These are phyloP conservation scores for Diphasiastrum complanatum DNA, from an alignment of 83 land plant species.

Conservation along the genomic window DNA sequence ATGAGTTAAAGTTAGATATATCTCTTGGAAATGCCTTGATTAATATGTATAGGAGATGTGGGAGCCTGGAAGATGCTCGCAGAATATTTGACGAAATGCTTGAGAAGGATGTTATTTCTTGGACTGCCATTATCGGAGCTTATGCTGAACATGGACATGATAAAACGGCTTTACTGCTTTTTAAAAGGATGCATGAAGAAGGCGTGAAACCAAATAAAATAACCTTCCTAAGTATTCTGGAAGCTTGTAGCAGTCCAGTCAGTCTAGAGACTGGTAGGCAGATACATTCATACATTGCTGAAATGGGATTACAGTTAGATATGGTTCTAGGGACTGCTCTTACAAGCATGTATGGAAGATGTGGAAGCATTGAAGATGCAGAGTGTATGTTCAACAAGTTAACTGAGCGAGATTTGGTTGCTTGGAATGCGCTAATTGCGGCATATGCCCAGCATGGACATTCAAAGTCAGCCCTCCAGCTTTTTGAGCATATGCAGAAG, in stretches of 20 bases:
- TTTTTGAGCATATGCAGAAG: slow-evolving; percentile 22
- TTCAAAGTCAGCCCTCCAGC: slow-evolving; percentile 7
- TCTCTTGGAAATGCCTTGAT: slow-evolving; percentile 22
- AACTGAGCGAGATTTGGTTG: slow-evolving; percentile 23
- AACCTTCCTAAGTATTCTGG: slow-evolving; percentile 41
- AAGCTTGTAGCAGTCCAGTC: slow-evolving; percentile 32
- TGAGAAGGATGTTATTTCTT: slow-evolving; percentile 27
- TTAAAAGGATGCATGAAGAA: slow-evolving; percentile 32
- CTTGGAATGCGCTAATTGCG: slow-evolving; percentile 36
- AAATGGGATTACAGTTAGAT: slow-evolving; percentile 14
- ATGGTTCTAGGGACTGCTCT: slow-evolving; percentile 34
- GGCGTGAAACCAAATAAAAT: slow-evolving; percentile 25
- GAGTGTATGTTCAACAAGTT: slow-evolving; percentile 27
- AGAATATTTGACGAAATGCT: slow-evolving; percentile 32
- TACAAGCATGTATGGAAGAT: slow-evolving; percentile 33
- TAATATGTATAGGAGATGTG: slow-evolving; percentile 42
- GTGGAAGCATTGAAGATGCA: slow-evolving; percentile 24
- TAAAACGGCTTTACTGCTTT: slow-evolving; percentile 30
- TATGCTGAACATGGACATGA: slow-evolving; percentile 24
- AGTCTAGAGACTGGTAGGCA: slow-evolving; percentile 33
- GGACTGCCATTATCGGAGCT: slow-evolving; percentile 40
- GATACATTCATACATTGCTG: slow-evolving; percentile 29
- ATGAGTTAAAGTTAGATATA: slow-evolving; percentile 12
- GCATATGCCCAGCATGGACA: slow-evolving; percentile 19
- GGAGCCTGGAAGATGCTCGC: slow-evolving; percentile 27